Conservation (phyloP, 495 filamentous ascomycete species). For the Bryoglossum gracile region DNA sequence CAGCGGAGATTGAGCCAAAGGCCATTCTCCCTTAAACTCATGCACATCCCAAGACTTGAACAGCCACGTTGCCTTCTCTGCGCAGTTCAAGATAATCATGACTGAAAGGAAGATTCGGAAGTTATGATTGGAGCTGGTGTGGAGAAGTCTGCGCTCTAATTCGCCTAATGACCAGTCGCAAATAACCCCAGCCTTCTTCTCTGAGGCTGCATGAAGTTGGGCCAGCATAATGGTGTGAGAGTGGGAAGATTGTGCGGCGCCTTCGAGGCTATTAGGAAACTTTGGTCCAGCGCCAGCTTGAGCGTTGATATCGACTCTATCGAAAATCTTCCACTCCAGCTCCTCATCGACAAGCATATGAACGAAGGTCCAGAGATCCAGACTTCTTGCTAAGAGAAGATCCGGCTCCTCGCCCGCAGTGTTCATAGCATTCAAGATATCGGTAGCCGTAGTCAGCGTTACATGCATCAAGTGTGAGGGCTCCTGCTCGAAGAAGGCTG, state of each 20-base stretch:
- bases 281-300: slow-evolving; percentile 21
- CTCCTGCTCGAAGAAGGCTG: slow-evolving; percentile 56
- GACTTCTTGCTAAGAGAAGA: too few relatives aligned
- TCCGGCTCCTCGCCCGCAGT: too few relatives aligned
- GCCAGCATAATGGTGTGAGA: too few relatives aligned
- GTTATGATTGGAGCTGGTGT: slow-evolving; percentile 55
- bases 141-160: slow-evolving; percentile 67
- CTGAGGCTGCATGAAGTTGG: slow-evolving; percentile 67
- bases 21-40: slow-evolving; percentile 52
- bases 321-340: slow-evolving; percentile 56
- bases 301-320: slow-evolving; percentile 40
- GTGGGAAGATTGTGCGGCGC: slow-evolving; percentile 43
- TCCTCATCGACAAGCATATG: slow-evolving; percentile 65
- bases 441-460: slow-evolving; percentile 57
- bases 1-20: slow-evolving; percentile 58
- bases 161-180: slow-evolving; percentile 65
- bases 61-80: slow-evolving; percentile 79
- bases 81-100: slow-evolving; percentile 67
- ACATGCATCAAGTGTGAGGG: slow-evolving; percentile 59
- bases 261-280: slow-evolving; percentile 26
- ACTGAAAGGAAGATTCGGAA: slow-evolving; percentile 72
- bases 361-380: slow-evolving; percentile 72
- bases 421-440: too few relatives aligned
- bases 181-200: slow-evolving; percentile 60
- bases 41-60: slow-evolving; percentile 68